Percentiles rank a stretch among this genome's conserved stretches.
Conservation (phyloP, 2,329 filamentous ascomycete species). For the Fusarium annulatum region DNA sequence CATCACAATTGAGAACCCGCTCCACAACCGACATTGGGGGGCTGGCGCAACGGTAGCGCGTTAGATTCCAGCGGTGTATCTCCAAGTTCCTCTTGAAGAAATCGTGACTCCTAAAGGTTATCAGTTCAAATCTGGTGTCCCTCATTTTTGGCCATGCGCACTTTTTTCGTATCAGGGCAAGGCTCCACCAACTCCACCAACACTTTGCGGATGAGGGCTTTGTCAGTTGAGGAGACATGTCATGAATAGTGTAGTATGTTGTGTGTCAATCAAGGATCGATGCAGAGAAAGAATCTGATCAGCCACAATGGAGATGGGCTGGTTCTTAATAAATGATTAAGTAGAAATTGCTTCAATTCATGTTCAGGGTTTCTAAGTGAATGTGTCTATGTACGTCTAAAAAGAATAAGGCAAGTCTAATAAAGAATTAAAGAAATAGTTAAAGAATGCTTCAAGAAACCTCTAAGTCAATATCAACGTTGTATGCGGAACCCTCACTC, state of each 20-base stretch:
- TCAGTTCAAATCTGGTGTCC: slow-evolving; percentile 17
- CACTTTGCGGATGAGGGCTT: neutral
- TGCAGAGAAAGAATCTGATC: neutral
- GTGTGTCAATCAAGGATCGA: too few relatives aligned
- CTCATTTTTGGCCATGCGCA: neutral
- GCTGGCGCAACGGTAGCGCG: slow-evolving; percentile 15
- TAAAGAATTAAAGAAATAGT: neutral
- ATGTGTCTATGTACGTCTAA: neutral
- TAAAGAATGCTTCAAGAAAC: neutral
- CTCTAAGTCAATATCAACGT: neutral
- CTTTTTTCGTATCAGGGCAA: neutral
- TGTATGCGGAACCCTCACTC: neutral
- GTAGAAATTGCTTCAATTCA: neutral
- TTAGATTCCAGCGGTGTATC: neutral
- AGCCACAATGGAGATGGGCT: neutral
- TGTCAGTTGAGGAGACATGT: too few relatives aligned
- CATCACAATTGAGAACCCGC: neutral
- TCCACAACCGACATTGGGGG: neutral
- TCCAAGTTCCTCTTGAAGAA: neutral
- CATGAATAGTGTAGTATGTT: too few relatives aligned
- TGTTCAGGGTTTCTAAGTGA: neutral
- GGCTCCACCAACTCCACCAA: neutral
- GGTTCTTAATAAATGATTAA: too few relatives aligned
- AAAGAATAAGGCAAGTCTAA: neutral
- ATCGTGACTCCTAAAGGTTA: slow-evolving; percentile 12